Conservation (phyloP, 345 rosid genomes). For the Capsella bursapastoris region DNA sequence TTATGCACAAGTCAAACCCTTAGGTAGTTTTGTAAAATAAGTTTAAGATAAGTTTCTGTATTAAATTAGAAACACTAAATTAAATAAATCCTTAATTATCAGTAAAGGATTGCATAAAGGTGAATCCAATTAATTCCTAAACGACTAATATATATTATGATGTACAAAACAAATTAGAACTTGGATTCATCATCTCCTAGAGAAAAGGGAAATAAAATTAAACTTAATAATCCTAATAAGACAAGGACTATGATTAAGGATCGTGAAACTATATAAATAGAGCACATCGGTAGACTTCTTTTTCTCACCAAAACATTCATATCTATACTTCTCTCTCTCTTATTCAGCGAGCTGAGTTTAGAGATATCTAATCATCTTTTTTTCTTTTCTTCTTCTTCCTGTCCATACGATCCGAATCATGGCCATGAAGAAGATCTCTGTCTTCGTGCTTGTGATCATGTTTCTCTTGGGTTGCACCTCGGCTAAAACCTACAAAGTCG, state of each 20-base stretch:
- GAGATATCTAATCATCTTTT: background rate
- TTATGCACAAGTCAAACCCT: too few species aligned
- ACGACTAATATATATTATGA: background rate
- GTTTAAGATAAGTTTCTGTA: too few species aligned
- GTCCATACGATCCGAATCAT: background rate
- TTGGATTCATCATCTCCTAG: too few species aligned
- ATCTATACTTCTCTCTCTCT: background rate
- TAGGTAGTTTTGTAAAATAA: too few species aligned
- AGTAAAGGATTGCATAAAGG: too few species aligned
- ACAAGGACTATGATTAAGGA: background rate
- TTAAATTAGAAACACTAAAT: too few species aligned
- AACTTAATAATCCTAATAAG: background rate
- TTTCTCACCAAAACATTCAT: background rate
- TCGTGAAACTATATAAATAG: background rate
- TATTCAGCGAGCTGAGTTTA: background rate
- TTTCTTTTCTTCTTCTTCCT: background rate
- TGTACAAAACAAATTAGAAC: too few species aligned
- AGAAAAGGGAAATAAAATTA: background rate
- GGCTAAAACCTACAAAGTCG: background rate
- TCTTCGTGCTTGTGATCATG: background rate
- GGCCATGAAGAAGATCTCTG: background rate
- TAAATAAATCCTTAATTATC: too few species aligned
- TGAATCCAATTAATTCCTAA: too few species aligned
- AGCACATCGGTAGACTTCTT: background rate
- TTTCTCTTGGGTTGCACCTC: background rate